Base-by-base conservation (phyloP, 225 moss, liverwort and hornwort genomes). In the Asterella californica region DNA sequence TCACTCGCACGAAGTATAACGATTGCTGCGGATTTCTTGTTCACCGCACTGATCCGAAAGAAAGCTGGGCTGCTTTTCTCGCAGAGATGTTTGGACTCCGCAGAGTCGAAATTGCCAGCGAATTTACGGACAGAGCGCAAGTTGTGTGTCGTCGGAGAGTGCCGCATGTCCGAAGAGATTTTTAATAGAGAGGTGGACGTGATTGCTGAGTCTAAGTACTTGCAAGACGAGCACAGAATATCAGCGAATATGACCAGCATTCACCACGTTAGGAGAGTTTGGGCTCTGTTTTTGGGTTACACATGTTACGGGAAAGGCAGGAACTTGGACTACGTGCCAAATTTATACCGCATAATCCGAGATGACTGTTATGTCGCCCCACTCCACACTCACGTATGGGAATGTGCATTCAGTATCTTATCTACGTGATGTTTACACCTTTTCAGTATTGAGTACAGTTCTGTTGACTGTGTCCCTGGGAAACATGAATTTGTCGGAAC, bases 41-140 rank as follows among this genome's bases (percentile, higher is more conserved):
- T 53, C 17, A 53, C n/a, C 8, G 18, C 74, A 49, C 33, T 50
- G 9, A 29, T 53, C 50, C 17, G 21, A 30, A 48, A 14, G 60
- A 76, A 60, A 52, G 53, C 24, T 60, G 47, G 60, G 45, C 63
- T 65, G 6, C 18, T 79, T 33, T 19, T 32, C 50, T 11, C 61
- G 57, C 82, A 87, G 84, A 77, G 80, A 68, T 50, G 30, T 24
- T 65, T 87, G 75, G 82, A 87, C 54, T 72, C 78, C 0, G 78
- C 75, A 59, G 84, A 82, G 82, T 68, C 62, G 42, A 82, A 82
- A 70, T 46, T 87, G 82, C 84, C 82, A 17, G 37, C 25, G 0
- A 27, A 30, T 21, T 49, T 87, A 34, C 75, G 79, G 61, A 66
- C 30, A 11, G 69, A 80, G 62, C 65, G 60, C 53, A 84, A 87